A percentile compares a stretch with the other conserved stretches of the same genome.
Evolutionary conservation across 306 rosid species (phyloP).

Genomic region (Lablab purpureus): DNA sequence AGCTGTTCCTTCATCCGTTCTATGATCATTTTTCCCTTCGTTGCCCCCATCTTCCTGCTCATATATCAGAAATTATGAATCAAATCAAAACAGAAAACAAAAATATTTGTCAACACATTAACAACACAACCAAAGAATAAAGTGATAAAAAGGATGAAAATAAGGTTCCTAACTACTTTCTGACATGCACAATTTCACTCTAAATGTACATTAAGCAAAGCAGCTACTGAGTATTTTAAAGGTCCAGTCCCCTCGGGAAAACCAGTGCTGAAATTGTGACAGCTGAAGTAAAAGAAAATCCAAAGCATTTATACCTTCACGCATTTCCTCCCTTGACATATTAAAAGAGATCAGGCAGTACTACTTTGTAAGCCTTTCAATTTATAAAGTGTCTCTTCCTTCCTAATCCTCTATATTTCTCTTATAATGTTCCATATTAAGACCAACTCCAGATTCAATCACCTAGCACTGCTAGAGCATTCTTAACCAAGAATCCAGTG

Average conservation of each 20-base stretch:
- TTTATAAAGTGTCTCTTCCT: background rate
- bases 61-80: slow-evolving; percentile 32
- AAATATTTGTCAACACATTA: background rate
- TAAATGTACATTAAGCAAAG: slow-evolving; percentile 2
- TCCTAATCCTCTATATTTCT: background rate
- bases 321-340: background rate
- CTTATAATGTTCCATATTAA: background rate
- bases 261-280: background rate
- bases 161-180: slow-evolving; percentile 1
- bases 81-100: slow-evolving; percentile 38
- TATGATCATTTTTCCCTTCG: slow-evolving; percentile 53
- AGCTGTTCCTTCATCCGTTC: slow-evolving; percentile 52
- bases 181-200: slow-evolving; percentile 13
- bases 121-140: background rate
- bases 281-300: background rate
- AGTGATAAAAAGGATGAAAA: background rate
- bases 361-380: background rate
- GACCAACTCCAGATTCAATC: background rate
- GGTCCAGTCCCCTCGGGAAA: background rate
- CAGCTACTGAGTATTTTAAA: slow-evolving; percentile 3
- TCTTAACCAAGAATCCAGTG: too few relatives aligned
- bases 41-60: slow-evolving; percentile 63
- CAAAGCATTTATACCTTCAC: background rate
- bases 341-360: background rate
- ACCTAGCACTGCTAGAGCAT: too few relatives aligned